A percentile compares a stretch with the other conserved stretches of the same genome.
These are phyloP conservation scores for Santalum album DNA, from an alignment of 164 flowering plant species.

Conservation along the genomic window DNA sequence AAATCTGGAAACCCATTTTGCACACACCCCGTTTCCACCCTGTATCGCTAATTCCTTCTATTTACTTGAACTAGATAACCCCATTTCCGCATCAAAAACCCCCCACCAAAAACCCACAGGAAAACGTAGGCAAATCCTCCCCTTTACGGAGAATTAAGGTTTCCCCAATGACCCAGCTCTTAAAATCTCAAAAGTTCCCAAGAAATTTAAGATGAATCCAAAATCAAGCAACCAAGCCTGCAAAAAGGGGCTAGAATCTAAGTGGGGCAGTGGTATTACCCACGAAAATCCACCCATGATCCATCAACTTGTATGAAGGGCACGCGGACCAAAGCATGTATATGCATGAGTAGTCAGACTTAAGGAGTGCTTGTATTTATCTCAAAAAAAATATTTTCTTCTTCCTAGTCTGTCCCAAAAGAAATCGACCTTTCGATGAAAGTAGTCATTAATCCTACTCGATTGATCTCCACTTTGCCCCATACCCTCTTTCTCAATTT, in stretches of 20 bases:
- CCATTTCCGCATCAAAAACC: conserved; percentile 13
- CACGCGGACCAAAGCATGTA: conserved; percentile 48
- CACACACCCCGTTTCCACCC: too few species aligned
- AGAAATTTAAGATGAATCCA: conserved; percentile 19
- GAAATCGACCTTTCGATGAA: conserved; percentile 62
- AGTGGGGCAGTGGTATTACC: conserved; percentile 21
- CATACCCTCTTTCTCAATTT: neutral
- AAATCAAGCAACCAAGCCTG: conserved; percentile 47
- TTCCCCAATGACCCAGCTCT: conserved; percentile 7
- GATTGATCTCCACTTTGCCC: conserved; percentile 3
- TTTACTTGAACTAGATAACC: too few species aligned
- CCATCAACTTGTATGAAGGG: conserved; percentile 33
- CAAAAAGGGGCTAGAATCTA: conserved; percentile 21
- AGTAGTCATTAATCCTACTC: conserved; percentile 6
- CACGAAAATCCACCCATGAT: conserved; percentile 19
- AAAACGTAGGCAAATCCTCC: neutral
- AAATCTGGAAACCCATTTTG: too few species aligned
- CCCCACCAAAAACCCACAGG: conserved; percentile 4
- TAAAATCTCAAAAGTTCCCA: conserved; percentile 1
- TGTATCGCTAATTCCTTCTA: too few species aligned
- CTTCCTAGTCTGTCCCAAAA: too few species aligned
- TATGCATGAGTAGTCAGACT: conserved; percentile 17
- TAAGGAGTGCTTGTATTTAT: conserved; percentile 19
- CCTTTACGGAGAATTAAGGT: neutral
- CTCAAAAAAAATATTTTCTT: too few species aligned